A percentile compares a stretch with the other conserved stretches of the same genome.
Conservation (phyloP, 805 yeast genomes). For the Cyberlindnera saturnus region DNA sequence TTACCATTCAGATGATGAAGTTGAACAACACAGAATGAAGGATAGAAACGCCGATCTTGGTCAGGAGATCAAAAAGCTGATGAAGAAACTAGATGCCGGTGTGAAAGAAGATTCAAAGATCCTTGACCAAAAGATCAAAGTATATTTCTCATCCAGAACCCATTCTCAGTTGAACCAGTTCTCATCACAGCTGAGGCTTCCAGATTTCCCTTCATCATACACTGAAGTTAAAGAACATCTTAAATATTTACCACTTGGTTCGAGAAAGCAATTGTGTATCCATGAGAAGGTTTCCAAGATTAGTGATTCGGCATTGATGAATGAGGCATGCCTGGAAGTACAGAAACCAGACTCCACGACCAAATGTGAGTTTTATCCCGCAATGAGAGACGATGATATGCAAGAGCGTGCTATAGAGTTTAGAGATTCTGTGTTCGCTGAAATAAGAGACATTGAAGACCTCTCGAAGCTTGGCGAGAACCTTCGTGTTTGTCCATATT, state of each 20-base stretch:
- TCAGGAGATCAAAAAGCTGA: constrained; percentile 42
- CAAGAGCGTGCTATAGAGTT: constrained; percentile 31
- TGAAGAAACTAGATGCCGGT: constrained; percentile 35
- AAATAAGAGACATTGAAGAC: constrained; percentile 64
- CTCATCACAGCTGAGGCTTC: constrained; percentile 58
- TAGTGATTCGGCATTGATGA: constrained; percentile 48
- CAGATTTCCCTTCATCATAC: constrained; percentile 60
- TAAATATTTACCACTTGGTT: constrained; percentile 70
- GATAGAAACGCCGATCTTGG: constrained; percentile 30
- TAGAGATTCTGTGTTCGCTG: constrained; percentile 42
- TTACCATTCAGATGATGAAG: constrained; percentile 27
- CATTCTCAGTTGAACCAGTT: constrained; percentile 86
- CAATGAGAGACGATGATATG: constrained; percentile 20
- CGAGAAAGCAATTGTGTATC: constrained; percentile 81
- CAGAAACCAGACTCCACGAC: constrained; percentile 36
- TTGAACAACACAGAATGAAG: constrained; percentile 8
- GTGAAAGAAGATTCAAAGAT: constrained; percentile 11
- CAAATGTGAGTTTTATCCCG: constrained; percentile 38
- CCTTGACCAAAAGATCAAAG: constrained; percentile 34
- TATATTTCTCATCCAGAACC: constrained; percentile 77
- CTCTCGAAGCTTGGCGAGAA: constrained; percentile 52
- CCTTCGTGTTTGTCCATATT: constrained; percentile 72
- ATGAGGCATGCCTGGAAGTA: constrained; percentile 75
- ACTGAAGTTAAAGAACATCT: constrained; percentile 41
- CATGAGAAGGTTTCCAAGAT: constrained; percentile 52